Percentiles rank a stretch among this genome's conserved stretches.
phyloP scores from a whole-genome alignment of 163 green algal genomes.

The Scenedesmus sp. region DNA sequence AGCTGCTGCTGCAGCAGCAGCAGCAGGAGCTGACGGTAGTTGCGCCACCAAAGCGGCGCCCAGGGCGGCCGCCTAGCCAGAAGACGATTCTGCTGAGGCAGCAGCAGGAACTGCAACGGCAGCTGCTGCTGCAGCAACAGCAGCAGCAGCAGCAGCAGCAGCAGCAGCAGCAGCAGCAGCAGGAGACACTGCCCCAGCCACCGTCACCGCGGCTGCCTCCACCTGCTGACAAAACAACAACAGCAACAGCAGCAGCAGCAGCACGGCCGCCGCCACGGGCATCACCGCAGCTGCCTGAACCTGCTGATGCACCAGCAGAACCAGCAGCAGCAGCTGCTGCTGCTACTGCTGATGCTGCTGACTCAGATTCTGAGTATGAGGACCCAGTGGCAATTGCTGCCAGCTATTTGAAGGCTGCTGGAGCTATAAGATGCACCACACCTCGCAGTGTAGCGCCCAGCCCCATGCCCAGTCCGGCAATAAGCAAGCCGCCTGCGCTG shows the following conservation, averaged over 20 bases:
- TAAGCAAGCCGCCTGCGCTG: too few relatives aligned
- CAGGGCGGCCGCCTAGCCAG: background rate
- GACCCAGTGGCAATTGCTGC: background rate
- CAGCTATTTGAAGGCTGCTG: background rate
- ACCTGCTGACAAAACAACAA: background rate
- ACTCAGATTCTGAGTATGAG: background rate
- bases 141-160: background rate
- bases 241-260: conserved; percentile 3
- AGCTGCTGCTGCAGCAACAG: background rate
- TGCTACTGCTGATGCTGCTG: background rate
- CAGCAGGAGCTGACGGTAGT: background rate
- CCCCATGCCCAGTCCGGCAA: background rate
- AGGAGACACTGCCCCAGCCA: background rate
- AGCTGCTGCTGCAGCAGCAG: background rate
- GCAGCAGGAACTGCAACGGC: background rate
- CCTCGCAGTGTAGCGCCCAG: background rate
- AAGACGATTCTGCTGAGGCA: background rate
- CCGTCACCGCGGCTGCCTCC: background rate
- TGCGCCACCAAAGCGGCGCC: background rate
- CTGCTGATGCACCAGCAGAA: background rate
- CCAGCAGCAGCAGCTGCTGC: background rate
- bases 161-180: background rate
- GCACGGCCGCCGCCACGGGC: background rate
- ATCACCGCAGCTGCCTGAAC: too few relatives aligned
- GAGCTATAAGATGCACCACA: background rate